Evolutionary conservation across 1,284 basidiomycete species (phyloP).

Genomic region (Trametes sp.): DNA sequence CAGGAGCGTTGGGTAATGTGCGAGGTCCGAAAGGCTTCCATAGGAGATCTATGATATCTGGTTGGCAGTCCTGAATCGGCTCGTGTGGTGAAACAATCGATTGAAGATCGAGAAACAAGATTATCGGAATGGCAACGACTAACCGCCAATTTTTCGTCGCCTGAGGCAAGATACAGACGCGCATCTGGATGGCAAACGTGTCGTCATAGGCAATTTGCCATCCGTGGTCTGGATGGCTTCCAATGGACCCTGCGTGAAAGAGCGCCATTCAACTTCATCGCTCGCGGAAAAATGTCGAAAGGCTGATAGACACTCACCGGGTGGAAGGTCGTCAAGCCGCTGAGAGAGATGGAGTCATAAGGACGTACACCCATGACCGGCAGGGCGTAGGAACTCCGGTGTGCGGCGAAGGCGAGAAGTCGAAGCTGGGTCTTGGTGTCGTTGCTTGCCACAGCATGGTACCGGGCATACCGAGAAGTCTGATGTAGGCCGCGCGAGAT

Average conservation of each 20-base stretch:
- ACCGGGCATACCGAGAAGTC: slow-evolving; percentile 8
- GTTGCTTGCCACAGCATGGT: slow-evolving; percentile 16
- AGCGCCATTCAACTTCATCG: background rate
- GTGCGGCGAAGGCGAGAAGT: slow-evolving; percentile 19
- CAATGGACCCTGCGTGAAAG: background rate
- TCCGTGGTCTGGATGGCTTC: background rate
- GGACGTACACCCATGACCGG: background rate
- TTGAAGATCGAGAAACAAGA: background rate
- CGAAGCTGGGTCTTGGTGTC: slow-evolving; percentile 9
- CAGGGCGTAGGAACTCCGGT: slow-evolving; percentile 6
- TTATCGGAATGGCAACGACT: background rate
- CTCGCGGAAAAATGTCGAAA: background rate
- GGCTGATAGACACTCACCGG: slow-evolving; percentile 1
- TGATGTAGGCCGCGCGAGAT: background rate
- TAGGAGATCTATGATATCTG: no score
- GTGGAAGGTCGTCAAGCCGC: background rate
- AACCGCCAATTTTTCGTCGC: background rate
- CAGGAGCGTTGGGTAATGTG: background rate
- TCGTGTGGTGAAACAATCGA: no score
- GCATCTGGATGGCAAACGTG: no score
- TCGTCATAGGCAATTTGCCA: background rate
- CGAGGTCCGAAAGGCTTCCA: background rate
- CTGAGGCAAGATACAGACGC: background rate
- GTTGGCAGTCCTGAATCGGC: no score
- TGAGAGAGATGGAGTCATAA: background rate